A percentile compares a stretch with the other conserved stretches of the same genome.
Conservation (phyloP, 345 rosid species). For the Citrus australasica region DNA sequence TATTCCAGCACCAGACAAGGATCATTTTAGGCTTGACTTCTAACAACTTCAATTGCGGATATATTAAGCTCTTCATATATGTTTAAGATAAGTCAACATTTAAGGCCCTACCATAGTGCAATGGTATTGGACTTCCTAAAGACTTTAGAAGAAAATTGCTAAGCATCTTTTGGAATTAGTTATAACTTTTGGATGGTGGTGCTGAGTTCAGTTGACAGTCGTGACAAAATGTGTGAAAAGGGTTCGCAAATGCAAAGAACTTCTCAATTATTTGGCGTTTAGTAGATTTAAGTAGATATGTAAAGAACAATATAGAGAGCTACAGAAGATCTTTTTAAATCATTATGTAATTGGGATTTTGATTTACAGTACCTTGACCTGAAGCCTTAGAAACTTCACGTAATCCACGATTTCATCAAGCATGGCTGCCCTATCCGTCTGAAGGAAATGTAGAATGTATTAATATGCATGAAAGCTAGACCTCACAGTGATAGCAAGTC, state of each 20-base stretch:
- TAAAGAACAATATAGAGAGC: neutral
- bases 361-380: slow-evolving; percentile 57
- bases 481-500: neutral
- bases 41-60: slow-evolving; percentile 26
- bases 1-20: slow-evolving; percentile 20
- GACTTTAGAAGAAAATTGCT: slow-evolving; percentile 3
- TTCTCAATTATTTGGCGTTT: neutral
- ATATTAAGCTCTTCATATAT: slow-evolving; percentile 16
- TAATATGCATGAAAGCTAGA: neutral
- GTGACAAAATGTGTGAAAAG: neutral
- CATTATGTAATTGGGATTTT: neutral
- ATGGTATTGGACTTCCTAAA: slow-evolving; percentile 11
- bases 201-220: too few species aligned
- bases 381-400: slow-evolving; percentile 77
- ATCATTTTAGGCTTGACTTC: slow-evolving; percentile 26
- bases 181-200: neutral
- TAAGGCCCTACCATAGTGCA: slow-evolving; percentile 28
- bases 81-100: slow-evolving; percentile 24
- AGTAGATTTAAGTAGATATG: neutral
- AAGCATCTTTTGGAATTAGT: slow-evolving; percentile 11
- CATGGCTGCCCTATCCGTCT: slow-evolving; percentile 82
- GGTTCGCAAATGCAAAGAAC: neutral
- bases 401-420: slow-evolving; percentile 83
- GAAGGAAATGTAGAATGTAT: slow-evolving; percentile 18
- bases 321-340: neutral